A percentile compares a stretch with the other conserved stretches of the same genome.
Conservation (phyloP, 2,329 filamentous ascomycete species). For the Apiospora aurea region DNA sequence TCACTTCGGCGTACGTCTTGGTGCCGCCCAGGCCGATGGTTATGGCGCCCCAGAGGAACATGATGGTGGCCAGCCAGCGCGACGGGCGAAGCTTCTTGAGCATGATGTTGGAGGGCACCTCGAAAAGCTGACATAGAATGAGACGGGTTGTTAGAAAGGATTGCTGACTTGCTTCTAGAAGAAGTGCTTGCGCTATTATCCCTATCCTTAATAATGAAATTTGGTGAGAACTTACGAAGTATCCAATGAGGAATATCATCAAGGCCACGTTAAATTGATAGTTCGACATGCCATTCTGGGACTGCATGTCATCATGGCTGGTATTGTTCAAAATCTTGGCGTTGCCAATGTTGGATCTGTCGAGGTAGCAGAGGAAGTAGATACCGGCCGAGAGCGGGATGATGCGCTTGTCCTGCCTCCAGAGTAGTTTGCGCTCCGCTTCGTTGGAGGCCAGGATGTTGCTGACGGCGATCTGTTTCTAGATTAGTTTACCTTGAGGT, state of each 20-base stretch:
- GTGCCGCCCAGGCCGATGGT: slow-evolving; percentile 71
- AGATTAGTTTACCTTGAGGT: background rate
- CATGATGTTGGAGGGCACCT: slow-evolving; percentile 72
- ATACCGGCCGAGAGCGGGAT: slow-evolving; percentile 60
- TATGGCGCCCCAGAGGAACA: slow-evolving; percentile 71
- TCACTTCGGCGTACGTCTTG: slow-evolving; percentile 65
- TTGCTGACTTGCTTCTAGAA: background rate
- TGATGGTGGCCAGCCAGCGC: slow-evolving; percentile 71
- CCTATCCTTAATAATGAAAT: background rate
- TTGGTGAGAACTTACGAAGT: slow-evolving; percentile 32
- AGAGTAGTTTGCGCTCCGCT: slow-evolving; percentile 37
- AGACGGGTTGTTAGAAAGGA: background rate
- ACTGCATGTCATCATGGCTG: slow-evolving; percentile 45
- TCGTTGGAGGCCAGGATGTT: background rate
- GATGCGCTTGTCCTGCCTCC: slow-evolving; percentile 60
- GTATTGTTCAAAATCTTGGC: slow-evolving; percentile 48
- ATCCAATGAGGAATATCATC: slow-evolving; percentile 44
- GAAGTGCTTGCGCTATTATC: background rate
- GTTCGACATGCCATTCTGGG: slow-evolving; percentile 39
- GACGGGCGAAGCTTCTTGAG: slow-evolving; percentile 69
- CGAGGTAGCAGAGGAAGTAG: slow-evolving; percentile 64
- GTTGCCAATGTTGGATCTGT: slow-evolving; percentile 61
- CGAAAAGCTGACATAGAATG: slow-evolving; percentile 51
- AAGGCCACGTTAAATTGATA: slow-evolving; percentile 46
- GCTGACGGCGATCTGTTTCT: background rate